Evolutionary conservation across 2,329 filamentous ascomycete genomes (phyloP), one percentile per base, ranked within the genome.

Genomic region (Lasiodiplodia sp.): DNA sequence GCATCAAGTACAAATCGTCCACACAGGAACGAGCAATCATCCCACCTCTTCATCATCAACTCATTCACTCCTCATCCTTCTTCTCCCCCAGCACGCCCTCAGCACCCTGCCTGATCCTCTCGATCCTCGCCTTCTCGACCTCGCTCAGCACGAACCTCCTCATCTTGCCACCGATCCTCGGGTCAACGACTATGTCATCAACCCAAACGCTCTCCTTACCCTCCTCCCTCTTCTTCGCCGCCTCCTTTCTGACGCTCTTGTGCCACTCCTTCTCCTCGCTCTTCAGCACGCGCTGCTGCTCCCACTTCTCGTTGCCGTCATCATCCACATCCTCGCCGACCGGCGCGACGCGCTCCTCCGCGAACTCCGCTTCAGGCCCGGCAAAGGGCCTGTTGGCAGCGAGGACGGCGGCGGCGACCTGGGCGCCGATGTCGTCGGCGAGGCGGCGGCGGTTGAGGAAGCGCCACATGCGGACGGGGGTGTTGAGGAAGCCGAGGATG

Each of bases 401-500:
- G 47, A 97, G 88, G 69, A 96, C 95, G 44, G 92, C 90, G 44
- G 93, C 91, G 0, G 95, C 95, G 21, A 96, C 93, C 72, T 97
- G 90, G 52, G 92, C 90, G 64, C 96, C 96, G 70, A 97, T 90
- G 56, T 90, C 86, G 76, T 99, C 95, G 71, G 95, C 95, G n/a
- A 97, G 86, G 71, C 88, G 83, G 66, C 96, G 91, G 70, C 91
- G 90, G 79, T 91, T 97, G 70, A 99, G 85, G 86, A 94, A 99
- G 72, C 96, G 92, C 76, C 91, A 92, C 70, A 98, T 85, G 70
- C 96, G 91, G 72, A 90, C 91, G 0, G 94, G 92, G 2, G 95
- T 97, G 82, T 96, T 95, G 71, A 92, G 83, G 84, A 99, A 97
- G 70, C 96, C 96, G 37, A 99, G 90, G 69, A 97, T 87, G 78